Evolutionary conservation across 2,329 filamentous ascomycete species (phyloP).

Genomic region (Curvularia sp.): DNA sequence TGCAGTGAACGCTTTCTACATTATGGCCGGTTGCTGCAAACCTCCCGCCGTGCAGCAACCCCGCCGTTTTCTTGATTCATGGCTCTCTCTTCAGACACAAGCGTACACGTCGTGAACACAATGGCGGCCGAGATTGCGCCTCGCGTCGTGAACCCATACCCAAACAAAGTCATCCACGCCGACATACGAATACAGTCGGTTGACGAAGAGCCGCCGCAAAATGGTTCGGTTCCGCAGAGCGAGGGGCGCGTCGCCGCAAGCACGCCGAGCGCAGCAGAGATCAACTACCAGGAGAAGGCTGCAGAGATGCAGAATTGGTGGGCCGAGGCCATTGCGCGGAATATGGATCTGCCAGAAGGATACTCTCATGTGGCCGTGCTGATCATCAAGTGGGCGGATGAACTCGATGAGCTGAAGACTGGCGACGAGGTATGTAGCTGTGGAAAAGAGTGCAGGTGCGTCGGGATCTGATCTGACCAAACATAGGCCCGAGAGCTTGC

Average conservation of each 20-base stretch:
- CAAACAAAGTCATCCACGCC: slow-evolving; percentile 36
- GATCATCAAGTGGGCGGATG: slow-evolving; percentile 47
- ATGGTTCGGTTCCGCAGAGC: slow-evolving; percentile 1
- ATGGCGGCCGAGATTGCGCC: slow-evolving; percentile 27
- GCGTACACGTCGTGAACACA: slow-evolving; percentile 19
- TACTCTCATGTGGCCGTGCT: slow-evolving; percentile 48
- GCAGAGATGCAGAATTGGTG: slow-evolving; percentile 37
- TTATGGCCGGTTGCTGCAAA: slow-evolving; percentile 28
- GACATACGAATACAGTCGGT: slow-evolving; percentile 34
- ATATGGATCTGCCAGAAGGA: slow-evolving; percentile 42
- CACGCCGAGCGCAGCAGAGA: not conserved
- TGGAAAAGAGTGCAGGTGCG: not conserved
- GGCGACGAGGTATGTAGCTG: slow-evolving; percentile 29
- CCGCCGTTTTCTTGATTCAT: slow-evolving; percentile 11
- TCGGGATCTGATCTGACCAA: not conserved
- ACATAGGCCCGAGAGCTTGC: slow-evolving; percentile 42
- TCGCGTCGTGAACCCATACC: slow-evolving; percentile 22
- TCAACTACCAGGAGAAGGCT: slow-evolving; percentile 1
- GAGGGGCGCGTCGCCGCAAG: slow-evolving; percentile 5
- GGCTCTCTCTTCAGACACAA: slow-evolving; percentile 15
- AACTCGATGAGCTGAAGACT: slow-evolving; percentile 47
- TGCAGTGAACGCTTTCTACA: slow-evolving; percentile 20
- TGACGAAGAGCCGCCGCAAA: slow-evolving; percentile 22
- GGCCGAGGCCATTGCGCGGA: slow-evolving; percentile 31
- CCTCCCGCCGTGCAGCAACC: slow-evolving; percentile 19